Evolutionary conservation across 2,329 filamentous ascomycete species (phyloP).

Genomic region (Ceratocystis huliohia): DNA sequence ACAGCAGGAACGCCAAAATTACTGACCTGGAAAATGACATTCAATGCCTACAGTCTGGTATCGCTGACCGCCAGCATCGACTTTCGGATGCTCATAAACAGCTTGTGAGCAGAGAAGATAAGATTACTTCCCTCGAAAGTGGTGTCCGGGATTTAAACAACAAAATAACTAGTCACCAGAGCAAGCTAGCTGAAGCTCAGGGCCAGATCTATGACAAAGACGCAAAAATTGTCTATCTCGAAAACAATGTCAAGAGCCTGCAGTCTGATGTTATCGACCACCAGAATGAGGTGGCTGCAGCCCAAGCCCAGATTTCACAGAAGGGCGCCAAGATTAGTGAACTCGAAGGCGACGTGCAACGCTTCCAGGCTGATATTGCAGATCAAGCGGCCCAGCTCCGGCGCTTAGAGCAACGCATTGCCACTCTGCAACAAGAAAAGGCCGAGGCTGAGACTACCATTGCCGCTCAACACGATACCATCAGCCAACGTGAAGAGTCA

Average conservation of each 20-base stretch:
- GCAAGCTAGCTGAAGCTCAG: conserved; percentile 31
- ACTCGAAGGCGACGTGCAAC: conserved; percentile 32
- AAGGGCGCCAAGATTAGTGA: conserved; percentile 33
- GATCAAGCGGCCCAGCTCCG: not conserved
- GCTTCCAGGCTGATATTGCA: not conserved
- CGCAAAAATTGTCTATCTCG: conserved; percentile 34
- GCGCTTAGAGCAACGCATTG: not conserved
- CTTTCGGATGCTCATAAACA: conserved; percentile 28
- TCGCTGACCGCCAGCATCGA: conserved; percentile 36
- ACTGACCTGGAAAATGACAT: conserved; percentile 39
- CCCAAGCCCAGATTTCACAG: conserved; percentile 28
- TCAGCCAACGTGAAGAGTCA: conserved; percentile 30
- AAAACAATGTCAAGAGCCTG: conserved; percentile 39
- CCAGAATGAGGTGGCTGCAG: conserved; percentile 31
- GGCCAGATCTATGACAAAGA: conserved; percentile 30
- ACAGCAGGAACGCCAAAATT: conserved; percentile 31
- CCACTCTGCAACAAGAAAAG: conserved; percentile 15
- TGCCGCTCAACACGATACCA: conserved; percentile 28
- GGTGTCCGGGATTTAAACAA: conserved; percentile 40
- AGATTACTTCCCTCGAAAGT: conserved; percentile 37
- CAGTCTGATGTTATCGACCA: conserved; percentile 37
- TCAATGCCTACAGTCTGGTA: conserved; percentile 36
- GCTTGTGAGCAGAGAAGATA: conserved; percentile 30
- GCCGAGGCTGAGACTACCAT: conserved; percentile 28
- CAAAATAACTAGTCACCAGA: conserved; percentile 34